Conservation (phyloP, 495 filamentous ascomycete genomes). For the Bathelium albidoporum region DNA sequence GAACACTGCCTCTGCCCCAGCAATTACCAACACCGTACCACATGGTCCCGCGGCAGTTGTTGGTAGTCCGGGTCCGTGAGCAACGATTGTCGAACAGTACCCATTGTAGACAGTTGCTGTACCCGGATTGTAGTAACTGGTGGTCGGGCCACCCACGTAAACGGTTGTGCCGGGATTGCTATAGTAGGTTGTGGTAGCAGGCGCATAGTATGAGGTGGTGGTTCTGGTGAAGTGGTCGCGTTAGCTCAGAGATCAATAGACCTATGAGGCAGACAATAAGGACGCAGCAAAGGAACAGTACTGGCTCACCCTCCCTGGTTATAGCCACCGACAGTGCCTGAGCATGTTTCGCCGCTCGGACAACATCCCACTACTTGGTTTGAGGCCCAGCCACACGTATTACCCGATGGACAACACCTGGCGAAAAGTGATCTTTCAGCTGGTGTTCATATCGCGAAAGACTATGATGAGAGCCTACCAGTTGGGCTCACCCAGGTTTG, state of each 20-base stretch:
- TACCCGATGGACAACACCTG: conserved; percentile 30
- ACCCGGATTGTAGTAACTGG: conserved; percentile 4
- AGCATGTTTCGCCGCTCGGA: conserved; percentile 24
- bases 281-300: not conserved
- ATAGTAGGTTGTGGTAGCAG: conserved; percentile 4
- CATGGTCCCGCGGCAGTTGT: conserved; percentile 14
- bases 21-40: conserved; percentile 16
- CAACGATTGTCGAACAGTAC: conserved; percentile 17
- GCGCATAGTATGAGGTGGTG: not conserved
- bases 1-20: not conserved
- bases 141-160: not conserved
- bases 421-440: not conserved
- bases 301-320: not conserved
- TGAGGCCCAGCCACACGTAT: conserved; percentile 22
- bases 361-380: conserved; percentile 29
- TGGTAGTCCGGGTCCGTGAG: conserved; percentile 16
- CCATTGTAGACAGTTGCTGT: conserved; percentile 9
- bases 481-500: conserved; percentile 18
- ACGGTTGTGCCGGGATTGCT: conserved; percentile 5
- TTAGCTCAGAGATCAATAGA: not conserved
- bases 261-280: not conserved
- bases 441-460: not conserved
- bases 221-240: not conserved
- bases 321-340: conserved; percentile 11
- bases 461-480: conserved; percentile 20